These are phyloP conservation scores for Emericellopsis terricola DNA, from an alignment of 495 filamentous ascomycete genomes.

Conservation along the genomic window DNA sequence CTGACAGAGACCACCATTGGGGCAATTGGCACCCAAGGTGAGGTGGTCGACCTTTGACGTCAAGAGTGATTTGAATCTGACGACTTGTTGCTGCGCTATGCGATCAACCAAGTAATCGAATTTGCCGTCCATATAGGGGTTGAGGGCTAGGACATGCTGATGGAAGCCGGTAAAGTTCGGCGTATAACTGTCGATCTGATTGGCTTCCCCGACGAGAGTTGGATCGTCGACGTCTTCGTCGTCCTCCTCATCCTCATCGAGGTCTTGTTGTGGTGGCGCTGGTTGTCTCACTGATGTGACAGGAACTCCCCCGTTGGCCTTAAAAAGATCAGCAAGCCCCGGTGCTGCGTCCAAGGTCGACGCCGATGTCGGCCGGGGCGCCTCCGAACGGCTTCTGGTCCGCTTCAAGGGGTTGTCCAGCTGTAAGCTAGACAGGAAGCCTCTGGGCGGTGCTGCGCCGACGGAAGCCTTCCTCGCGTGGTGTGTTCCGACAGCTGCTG, in stretches of 20 bases:
- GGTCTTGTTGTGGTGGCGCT: no score
- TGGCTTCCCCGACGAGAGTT: slow-evolving; percentile 27
- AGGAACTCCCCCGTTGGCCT: slow-evolving; percentile 39
- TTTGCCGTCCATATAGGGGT: slow-evolving; percentile 29
- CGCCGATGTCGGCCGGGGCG: slow-evolving; percentile 21
- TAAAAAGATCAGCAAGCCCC: slow-evolving; percentile 28
- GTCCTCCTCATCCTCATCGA: slow-evolving; percentile 36
- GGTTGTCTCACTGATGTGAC: slow-evolving; percentile 23
- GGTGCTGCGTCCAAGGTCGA: slow-evolving; percentile 7
- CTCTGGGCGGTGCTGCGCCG: slow-evolving; percentile 35
- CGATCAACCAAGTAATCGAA: slow-evolving; percentile 59
- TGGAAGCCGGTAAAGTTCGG: slow-evolving; percentile 67
- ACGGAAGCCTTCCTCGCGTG: slow-evolving; percentile 39
- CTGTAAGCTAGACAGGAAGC: slow-evolving; percentile 22
- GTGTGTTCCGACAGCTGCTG: slow-evolving; percentile 40
- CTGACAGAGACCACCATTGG: slow-evolving; percentile 42
- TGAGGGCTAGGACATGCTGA: slow-evolving; percentile 51
- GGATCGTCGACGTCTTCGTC: slow-evolving; percentile 33
- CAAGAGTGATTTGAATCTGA: slow-evolving; percentile 64
- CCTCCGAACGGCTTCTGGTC: slow-evolving; percentile 58
- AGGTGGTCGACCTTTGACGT: slow-evolving; percentile 55
- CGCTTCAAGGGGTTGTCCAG: slow-evolving; percentile 39
- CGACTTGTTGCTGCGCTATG: slow-evolving; percentile 61
- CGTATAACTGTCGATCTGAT: slow-evolving; percentile 34
- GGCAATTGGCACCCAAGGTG: slow-evolving; percentile 33